Percentiles rank a stretch among this genome's conserved stretches.
Evolutionary conservation across 2,329 filamentous ascomycete species (phyloP).

Genomic region (Aspergillus transmontanensis): DNA sequence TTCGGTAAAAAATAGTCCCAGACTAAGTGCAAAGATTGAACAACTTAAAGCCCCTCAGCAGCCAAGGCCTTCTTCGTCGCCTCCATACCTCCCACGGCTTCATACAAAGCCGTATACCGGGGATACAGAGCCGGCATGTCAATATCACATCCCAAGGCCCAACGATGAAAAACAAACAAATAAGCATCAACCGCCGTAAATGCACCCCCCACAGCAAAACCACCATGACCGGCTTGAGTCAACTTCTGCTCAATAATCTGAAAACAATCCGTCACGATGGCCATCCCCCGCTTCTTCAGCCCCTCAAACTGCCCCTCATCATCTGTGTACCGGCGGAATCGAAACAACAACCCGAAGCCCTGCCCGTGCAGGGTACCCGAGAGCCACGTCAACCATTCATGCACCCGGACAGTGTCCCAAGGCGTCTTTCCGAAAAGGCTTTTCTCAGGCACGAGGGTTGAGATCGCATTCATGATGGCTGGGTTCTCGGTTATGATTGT

Average conservation of each 20-base stretch:
- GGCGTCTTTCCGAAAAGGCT: not conserved
- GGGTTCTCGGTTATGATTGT: not conserved
- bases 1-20: no score
- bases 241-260: not conserved
- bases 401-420: not conserved
- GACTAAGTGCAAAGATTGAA: no score
- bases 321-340: not conserved
- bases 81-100: no score
- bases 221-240: not conserved
- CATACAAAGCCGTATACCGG: not conserved
- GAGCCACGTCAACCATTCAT: conserved; percentile 1
- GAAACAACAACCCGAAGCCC: not conserved
- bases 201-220: not conserved
- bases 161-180: conserved; percentile 1
- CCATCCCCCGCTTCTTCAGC: not conserved
- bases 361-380: not conserved
- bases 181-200: conserved; percentile 1
- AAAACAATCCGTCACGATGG: not conserved
- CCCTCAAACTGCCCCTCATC: not conserved
- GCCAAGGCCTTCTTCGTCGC: no score
- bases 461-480: not conserved
- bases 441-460: not conserved
- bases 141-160: not conserved
- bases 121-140: not conserved
- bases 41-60: no score